Evolutionary conservation across 2,329 filamentous ascomycete genomes (phyloP), one percentile per base, ranked within the genome.

Genomic region (Ceratocystis lukuohia): DNA sequence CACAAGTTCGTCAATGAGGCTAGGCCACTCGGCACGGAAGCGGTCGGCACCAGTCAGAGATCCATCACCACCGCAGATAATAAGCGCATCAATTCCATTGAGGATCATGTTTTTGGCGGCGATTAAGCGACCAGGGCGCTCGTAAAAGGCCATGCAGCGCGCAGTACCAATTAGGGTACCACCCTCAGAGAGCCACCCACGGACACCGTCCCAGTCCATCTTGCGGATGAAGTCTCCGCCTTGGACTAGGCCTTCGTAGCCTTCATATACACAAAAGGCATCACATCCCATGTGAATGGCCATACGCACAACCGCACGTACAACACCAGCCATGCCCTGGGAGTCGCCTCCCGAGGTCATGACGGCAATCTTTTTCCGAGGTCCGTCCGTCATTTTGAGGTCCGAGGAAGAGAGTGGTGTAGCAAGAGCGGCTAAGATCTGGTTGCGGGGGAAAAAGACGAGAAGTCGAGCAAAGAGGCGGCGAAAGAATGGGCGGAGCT

Each of bases 21-120:
- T 85, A 2, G 92, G 90, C 94, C 94, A 99, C 75, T 99, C 94
- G 63, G 84, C 80, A 69, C 94, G 85, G 79, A 99, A 97, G 73
- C 85, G 87, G 80, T 99, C 94, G 65, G 94, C 94, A 74, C 94
- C 94, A 10, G 94, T 99, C 73, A 99, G 82, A 70, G 91, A 96
- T 69, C 94, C 94, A 75, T 99, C 94, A 78, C 94, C 94, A 75
- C 94, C 94, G 75, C 93, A 97, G 74, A 99, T 95, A 72, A 99
- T 88, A 71, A 99, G 81, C 65, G 94, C 94, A 74, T 99, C 91
- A 71, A 99, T 97, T 73, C 94, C 94, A 71, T 90, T 86, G 68
- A 91, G 76, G 53, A 99, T 84, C 86, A 99, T 87, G 79, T 99
- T 96, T 81, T 93, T 96, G 68, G 94, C 94, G 1, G 91, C 94